These are phyloP conservation scores for Lentinus polychrous DNA, from an alignment of 1,284 basidiomycete genomes.

Conservation along the genomic window DNA sequence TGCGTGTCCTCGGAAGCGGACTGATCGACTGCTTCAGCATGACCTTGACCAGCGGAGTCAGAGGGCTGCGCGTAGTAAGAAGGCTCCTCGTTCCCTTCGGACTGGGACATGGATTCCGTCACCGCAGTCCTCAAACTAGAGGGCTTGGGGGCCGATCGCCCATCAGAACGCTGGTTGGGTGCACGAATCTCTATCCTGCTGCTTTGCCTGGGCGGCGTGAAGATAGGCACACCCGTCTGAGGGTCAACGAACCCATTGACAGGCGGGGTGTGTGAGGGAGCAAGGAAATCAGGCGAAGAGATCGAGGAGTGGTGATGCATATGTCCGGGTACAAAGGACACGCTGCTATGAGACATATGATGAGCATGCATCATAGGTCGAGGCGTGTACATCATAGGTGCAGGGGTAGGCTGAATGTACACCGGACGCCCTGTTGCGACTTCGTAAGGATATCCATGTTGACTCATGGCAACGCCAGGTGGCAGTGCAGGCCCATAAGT, in stretches of 20 bases:
- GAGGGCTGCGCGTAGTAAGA: constrained; percentile 3
- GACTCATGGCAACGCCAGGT: constrained; percentile 66
- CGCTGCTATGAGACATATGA: constrained; percentile 29
- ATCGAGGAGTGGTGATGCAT: constrained; percentile 42
- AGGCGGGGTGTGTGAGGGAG: constrained; percentile 50
- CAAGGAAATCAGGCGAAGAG: constrained; percentile 52
- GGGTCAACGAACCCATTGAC: constrained; percentile 57
- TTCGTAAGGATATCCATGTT: constrained; percentile 72
- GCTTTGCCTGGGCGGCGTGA: constrained; percentile 65
- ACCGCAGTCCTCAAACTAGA: constrained; percentile 25
- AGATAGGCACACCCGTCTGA: constrained; percentile 54
- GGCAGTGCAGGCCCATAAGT: constrained; percentile 54
- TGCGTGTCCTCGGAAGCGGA: constrained; percentile 17
- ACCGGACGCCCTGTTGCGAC: constrained; percentile 72
- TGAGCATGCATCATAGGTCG: constrained; percentile 54
- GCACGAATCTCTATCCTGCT: constrained; percentile 70
- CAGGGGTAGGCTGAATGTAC: constrained; percentile 47
- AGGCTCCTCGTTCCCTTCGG: constrained; percentile 9
- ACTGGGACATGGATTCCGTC: constrained; percentile 15
- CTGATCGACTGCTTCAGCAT: constrained; percentile 2
- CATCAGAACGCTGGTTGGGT: constrained; percentile 37
- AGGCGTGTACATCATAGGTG: constrained; percentile 54
- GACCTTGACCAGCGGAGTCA: constrained; percentile 2
- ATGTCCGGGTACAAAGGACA: constrained; percentile 47
- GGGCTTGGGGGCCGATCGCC: constrained; percentile 30